Evolutionary conservation across 768 basidiomycete species (phyloP).

Genomic region (Peribolospora kevripleyi): DNA sequence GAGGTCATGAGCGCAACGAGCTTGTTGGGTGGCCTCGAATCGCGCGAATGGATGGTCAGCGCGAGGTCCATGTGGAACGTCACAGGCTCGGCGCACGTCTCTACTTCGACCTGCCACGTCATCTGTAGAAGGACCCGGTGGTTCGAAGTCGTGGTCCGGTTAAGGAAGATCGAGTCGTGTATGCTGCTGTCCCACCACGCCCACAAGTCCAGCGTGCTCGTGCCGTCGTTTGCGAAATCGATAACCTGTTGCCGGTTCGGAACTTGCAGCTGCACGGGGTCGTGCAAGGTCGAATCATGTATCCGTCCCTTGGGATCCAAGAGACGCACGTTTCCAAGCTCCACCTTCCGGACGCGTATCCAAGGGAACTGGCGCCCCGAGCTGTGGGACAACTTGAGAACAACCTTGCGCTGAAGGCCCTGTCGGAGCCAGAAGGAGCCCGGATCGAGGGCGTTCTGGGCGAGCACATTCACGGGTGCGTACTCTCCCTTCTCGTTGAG

Average conservation of each 20-base stretch:
- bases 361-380: slow-evolving; percentile 77
- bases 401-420: slow-evolving; percentile 66
- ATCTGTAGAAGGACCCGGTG: slow-evolving; percentile 62
- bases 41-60: slow-evolving; percentile 56
- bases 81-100: slow-evolving; percentile 61
- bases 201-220: slow-evolving; percentile 39
- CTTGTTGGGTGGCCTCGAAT: slow-evolving; percentile 58
- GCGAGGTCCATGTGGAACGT: slow-evolving; percentile 71
- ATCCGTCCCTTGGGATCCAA: slow-evolving; percentile 60
- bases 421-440: slow-evolving; percentile 77
- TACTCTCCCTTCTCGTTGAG: slow-evolving; percentile 66
- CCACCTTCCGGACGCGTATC: slow-evolving; percentile 49
- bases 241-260: slow-evolving; percentile 35
- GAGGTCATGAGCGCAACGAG: slow-evolving; percentile 52
- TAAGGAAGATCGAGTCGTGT: slow-evolving; percentile 63
- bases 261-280: slow-evolving; percentile 46
- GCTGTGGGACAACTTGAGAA: slow-evolving; percentile 52
- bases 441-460: slow-evolving; percentile 47
- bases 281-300: slow-evolving; percentile 43
- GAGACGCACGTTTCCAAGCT: slow-evolving; percentile 58
- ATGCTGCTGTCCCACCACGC: slow-evolving; percentile 83
- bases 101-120: slow-evolving; percentile 53
- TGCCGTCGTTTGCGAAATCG: slow-evolving; percentile 64
- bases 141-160: slow-evolving; percentile 51
- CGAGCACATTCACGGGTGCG: slow-evolving; percentile 53